Evolutionary conservation across 352 stramenopile genomes (phyloP).

Genomic region (Pythium grandisporangium): DNA sequence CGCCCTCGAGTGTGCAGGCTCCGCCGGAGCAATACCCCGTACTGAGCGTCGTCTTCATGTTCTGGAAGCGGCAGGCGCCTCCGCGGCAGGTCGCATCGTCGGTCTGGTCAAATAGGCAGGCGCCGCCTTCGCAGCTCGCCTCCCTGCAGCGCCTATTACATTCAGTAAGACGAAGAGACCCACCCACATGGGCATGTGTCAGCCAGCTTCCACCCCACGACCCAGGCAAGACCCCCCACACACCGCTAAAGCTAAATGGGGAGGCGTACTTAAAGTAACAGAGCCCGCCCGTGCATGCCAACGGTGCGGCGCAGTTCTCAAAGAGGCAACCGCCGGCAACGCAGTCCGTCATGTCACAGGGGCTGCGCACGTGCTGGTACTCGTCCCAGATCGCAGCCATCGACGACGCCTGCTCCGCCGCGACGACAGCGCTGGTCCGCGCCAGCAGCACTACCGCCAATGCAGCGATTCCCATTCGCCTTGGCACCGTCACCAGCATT

Average conservation of each 20-base stretch:
- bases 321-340: neutral
- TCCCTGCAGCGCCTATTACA: conserved; percentile 32
- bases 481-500: too few relatives aligned
- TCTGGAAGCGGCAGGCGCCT: conserved; percentile 41
- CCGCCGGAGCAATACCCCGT: conserved; percentile 53
- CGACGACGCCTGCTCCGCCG: too few relatives aligned
- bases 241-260: neutral
- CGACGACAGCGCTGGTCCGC: too few relatives aligned
- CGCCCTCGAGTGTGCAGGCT: conserved; percentile 31
- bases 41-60: conserved; percentile 23
- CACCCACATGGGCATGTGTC: too few relatives aligned
- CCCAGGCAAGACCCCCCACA: neutral
- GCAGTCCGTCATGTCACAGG: neutral
- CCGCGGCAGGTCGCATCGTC: conserved; percentile 26
- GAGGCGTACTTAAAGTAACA: neutral
- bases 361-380: neutral
- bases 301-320: neutral
- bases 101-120: conserved; percentile 41
- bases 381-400: neutral
- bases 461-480: too few relatives aligned
- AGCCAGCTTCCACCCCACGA: too few relatives aligned
- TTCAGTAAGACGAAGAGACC: too few relatives aligned
- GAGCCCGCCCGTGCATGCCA: neutral
- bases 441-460: too few relatives aligned
- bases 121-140: conserved; percentile 34